Conservation (phyloP, 148 eudicot genomes). For the Chenopodium quinoa region DNA sequence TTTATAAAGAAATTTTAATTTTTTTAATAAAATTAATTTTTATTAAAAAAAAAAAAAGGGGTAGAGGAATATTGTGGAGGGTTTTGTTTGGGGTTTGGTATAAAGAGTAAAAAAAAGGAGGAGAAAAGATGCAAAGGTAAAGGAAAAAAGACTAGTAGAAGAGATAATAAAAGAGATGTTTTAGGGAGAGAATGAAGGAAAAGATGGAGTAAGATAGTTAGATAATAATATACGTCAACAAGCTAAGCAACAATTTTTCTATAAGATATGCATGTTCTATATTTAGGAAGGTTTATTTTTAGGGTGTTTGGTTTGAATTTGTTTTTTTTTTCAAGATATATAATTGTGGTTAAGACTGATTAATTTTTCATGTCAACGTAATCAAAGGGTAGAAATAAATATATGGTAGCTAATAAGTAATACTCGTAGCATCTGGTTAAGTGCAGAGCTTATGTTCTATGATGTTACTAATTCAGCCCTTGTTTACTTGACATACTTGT, state of each 20-base stretch:
- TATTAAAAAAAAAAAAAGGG: too few species aligned
- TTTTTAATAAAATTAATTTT: background rate
- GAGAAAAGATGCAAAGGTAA: constrained; percentile 18
- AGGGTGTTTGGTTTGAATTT: constrained; percentile 29
- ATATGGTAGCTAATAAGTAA: too few species aligned
- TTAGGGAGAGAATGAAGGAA: constrained; percentile 16
- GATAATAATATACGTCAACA: constrained; percentile 42
- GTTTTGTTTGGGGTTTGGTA: constrained; percentile 26
- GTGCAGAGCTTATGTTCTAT: too few species aligned
- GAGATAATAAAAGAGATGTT: constrained; percentile 15
- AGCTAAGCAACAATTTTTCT: constrained; percentile 23
- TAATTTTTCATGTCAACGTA: too few species aligned
- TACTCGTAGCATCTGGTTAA: too few species aligned
- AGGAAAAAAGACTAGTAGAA: constrained; percentile 11
- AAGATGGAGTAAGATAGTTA: constrained; percentile 42
- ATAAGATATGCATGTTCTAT: constrained; percentile 2
- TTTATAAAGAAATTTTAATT: background rate
- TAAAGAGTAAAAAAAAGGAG: constrained; percentile 36
- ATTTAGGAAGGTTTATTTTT: constrained; percentile 14
- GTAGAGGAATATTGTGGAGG: background rate
- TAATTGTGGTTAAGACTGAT: background rate
- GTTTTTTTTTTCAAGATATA: constrained; percentile 11
- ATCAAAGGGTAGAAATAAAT: too few species aligned
- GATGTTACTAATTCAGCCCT: too few species aligned
- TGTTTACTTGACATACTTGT: too few species aligned